Conservation (phyloP, 2,329 filamentous ascomycete species). For the Xylaria sp. region DNA sequence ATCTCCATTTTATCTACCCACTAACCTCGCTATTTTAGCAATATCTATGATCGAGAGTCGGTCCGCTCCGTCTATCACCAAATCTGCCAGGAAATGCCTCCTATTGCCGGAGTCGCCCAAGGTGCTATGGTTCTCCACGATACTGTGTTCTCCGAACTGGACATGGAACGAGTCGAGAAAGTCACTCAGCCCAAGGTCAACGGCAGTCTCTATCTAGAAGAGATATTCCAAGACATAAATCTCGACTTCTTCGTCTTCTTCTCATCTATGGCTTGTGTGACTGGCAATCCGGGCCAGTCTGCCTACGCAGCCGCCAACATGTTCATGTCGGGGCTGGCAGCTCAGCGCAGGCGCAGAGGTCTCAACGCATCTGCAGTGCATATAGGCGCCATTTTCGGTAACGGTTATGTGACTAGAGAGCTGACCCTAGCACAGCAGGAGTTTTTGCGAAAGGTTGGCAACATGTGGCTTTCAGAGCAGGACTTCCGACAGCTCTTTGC, state of each 20-base stretch:
- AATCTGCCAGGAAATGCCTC: slow-evolving; percentile 48
- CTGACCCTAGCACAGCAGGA: slow-evolving; percentile 31
- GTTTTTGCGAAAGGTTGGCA: slow-evolving; percentile 33
- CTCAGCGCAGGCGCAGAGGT: slow-evolving; percentile 43
- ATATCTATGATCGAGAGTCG: slow-evolving; percentile 25
- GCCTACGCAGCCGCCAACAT: slow-evolving; percentile 53
- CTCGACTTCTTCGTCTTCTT: slow-evolving; percentile 57
- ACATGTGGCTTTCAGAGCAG: slow-evolving; percentile 33
- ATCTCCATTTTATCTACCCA: background rate
- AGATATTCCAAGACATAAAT: slow-evolving; percentile 43
- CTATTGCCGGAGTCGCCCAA: slow-evolving; percentile 51
- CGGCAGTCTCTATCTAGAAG: slow-evolving; percentile 49
- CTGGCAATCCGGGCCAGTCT: slow-evolving; percentile 52
- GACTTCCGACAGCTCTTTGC: slow-evolving; percentile 38
- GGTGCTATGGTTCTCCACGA: slow-evolving; percentile 53
- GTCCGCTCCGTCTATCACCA: slow-evolving; percentile 29
- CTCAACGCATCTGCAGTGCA: slow-evolving; percentile 43
- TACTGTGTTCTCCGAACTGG: slow-evolving; percentile 41
- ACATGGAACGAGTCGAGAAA: slow-evolving; percentile 48
- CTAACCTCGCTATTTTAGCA: background rate
- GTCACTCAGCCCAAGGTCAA: slow-evolving; percentile 52
- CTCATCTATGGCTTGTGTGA: slow-evolving; percentile 50
- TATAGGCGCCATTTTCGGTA: slow-evolving; percentile 43
- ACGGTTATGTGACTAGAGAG: slow-evolving; percentile 44
- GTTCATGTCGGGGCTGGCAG: slow-evolving; percentile 50